Conservation (phyloP, 2,329 filamentous ascomycete genomes). For the Purpureocillium takamizusanense region DNA sequence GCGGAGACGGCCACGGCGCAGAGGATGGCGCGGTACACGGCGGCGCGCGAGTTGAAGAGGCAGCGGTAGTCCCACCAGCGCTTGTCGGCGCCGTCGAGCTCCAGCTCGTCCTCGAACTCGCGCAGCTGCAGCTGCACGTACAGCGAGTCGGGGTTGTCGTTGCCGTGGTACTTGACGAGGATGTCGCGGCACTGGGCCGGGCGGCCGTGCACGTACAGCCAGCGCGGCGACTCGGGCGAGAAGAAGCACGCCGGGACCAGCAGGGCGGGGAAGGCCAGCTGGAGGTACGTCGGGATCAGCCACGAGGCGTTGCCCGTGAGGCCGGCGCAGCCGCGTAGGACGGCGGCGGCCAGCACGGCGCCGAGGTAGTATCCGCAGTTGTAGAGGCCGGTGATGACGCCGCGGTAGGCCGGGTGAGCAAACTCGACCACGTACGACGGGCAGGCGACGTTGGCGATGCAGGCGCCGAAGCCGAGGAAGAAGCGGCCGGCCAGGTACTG, state of each 20-base stretch:
- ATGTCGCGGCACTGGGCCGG: slow-evolving; percentile 24
- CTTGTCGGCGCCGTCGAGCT: slow-evolving; percentile 34
- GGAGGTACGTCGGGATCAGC: slow-evolving; percentile 33
- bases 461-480: slow-evolving; percentile 39
- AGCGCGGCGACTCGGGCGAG: slow-evolving; percentile 32
- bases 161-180: slow-evolving; percentile 32
- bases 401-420: slow-evolving; percentile 35
- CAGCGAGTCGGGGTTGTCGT: slow-evolving; percentile 32
- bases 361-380: slow-evolving; percentile 36
- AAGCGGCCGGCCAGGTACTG: slow-evolving; percentile 50
- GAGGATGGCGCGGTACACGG: slow-evolving; percentile 28
- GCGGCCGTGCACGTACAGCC: slow-evolving; percentile 30
- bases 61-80: slow-evolving; percentile 38
- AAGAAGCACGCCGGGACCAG: slow-evolving; percentile 24
- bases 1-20: slow-evolving; percentile 27
- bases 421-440: slow-evolving; percentile 39
- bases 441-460: slow-evolving; percentile 15
- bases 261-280: slow-evolving; percentile 31
- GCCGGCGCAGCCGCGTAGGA: slow-evolving; percentile 33
- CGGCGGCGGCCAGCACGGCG: slow-evolving; percentile 41
- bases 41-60: slow-evolving; percentile 28
- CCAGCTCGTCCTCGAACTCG: slow-evolving; percentile 33
- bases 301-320: slow-evolving; percentile 27
- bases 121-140: slow-evolving; percentile 35
- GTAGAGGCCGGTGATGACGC: slow-evolving; percentile 30